Evolutionary conservation across 257 asterid species (phyloP), one percentile per base, ranked within the genome.

Genomic region (Haberlea rhodopensis): DNA sequence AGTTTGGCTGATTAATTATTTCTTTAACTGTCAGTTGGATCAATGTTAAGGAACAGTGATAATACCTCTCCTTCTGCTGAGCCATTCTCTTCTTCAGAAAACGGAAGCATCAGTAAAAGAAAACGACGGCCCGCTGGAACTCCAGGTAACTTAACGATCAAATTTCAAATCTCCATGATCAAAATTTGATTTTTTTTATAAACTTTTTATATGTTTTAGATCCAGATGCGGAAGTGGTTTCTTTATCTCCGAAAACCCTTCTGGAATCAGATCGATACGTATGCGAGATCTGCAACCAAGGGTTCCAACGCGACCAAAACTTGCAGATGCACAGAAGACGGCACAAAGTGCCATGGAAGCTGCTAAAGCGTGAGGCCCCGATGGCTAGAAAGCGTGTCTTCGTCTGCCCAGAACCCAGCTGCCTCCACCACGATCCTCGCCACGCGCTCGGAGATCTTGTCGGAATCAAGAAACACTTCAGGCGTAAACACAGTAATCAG

Each of bases 371-470:
- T 6, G 89, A 85, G 27, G 71, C 79, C 0, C 79, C 89, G 3
- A 51, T 66, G 3, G 85, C 75, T 2, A 66, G 77, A 6, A 85
- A 85, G 77, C 75, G 94, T 2, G 94, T 85, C 0, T 85, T 70
- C 77, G 94, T 85, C 10, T 85, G 94, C 80, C 94, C 94, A 1
- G 94, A 85, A 76, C 81, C 87, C 5, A 85, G 61, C 56, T 85
- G 94, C 75, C 81, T 85, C 64, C 94, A 85, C 73, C 89, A 85
- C 78, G 85, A 83, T 26, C 89, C 89, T n/a, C 71, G 85, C 73
- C 94, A 85, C 80, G 94, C 94, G n/a, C 83, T 85, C 28, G 89
- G 94, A 62, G 94, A 85, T 34, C 87, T 85, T 29, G 92, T 85
- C 66, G 92, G 89, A 4, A 85, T 85, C 69, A 85, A 85, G 75